phyloP scores from a whole-genome alignment of 2,329 filamentous ascomycete genomes.

The Blumeriella jaapii region DNA sequence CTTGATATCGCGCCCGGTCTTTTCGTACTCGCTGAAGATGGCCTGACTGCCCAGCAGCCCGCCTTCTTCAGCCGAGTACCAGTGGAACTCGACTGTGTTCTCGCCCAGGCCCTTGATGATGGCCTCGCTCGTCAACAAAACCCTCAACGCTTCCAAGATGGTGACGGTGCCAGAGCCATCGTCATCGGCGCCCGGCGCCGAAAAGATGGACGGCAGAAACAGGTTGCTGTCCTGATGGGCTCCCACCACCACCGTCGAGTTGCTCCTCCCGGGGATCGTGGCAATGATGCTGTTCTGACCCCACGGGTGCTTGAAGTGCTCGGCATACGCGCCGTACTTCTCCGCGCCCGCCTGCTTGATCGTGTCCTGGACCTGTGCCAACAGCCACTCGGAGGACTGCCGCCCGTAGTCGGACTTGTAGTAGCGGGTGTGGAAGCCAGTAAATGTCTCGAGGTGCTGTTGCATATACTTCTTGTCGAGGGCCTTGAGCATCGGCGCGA shows the following conservation, averaged over 20 bases:
- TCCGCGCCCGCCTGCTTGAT: conserved; percentile 61
- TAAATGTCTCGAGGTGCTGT: conserved; percentile 66
- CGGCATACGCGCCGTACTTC: conserved; percentile 52
- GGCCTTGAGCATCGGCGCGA: conserved; percentile 47
- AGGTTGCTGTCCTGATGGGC: conserved; percentile 93
- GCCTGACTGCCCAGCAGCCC: conserved; percentile 81
- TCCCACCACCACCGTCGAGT: conserved; percentile 78
- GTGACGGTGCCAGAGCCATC: conserved; percentile 90
- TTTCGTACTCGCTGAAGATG: conserved; percentile 74
- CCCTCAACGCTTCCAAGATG: conserved; percentile 81
- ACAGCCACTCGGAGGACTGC: conserved; percentile 80
- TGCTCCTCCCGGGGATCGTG: conserved; percentile 73
- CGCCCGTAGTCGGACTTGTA: conserved; percentile 69
- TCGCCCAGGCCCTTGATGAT: conserved; percentile 58
- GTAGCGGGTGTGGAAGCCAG: conserved; percentile 71
- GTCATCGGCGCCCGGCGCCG: conserved; percentile 89
- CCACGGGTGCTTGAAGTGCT: conserved; percentile 74
- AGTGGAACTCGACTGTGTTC: conserved; percentile 94
- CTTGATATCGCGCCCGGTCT: conserved; percentile 63
- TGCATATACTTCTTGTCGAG: conserved; percentile 57
- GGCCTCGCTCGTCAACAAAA: conserved; percentile 61
- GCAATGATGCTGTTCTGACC: conserved; percentile 86
- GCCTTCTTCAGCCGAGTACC: conserved; percentile 86
- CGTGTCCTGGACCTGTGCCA: conserved; percentile 60
- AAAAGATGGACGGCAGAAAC: conserved; percentile 71